Percentiles rank a stretch among this genome's conserved stretches.
These are phyloP conservation scores for Chalaropsis ovoidea DNA, from an alignment of 2,329 filamentous ascomycete species.

Conservation along the genomic window DNA sequence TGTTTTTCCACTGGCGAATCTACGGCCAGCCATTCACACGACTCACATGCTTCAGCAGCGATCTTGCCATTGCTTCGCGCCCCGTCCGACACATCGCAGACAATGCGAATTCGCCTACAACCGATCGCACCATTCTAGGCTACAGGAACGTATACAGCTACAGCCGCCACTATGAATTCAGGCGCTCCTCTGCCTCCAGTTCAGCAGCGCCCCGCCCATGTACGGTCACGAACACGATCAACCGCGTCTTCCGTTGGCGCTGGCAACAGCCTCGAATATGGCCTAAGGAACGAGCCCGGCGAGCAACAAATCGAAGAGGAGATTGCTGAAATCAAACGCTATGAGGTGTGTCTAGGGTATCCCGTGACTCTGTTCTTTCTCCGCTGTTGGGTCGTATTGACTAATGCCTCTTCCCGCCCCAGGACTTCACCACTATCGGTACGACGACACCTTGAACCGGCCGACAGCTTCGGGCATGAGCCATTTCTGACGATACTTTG, in stretches of 20 bases:
- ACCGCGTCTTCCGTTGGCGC: constrained; percentile 11
- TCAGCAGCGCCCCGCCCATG: constrained; percentile 16
- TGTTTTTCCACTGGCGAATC: neutral
- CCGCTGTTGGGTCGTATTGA: neutral
- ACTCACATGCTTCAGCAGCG: constrained; percentile 2
- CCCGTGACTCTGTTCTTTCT: constrained; percentile 27
- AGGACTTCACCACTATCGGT: constrained; percentile 92
- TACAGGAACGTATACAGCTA: neutral
- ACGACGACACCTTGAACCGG: constrained; percentile 29
- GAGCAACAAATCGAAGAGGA: constrained; percentile 78
- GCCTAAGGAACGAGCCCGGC: constrained; percentile 15
- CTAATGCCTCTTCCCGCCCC: neutral
- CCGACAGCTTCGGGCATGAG: neutral
- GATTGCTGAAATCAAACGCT: constrained; percentile 94
- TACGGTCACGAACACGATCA: constrained; percentile 15
- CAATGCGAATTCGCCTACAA: neutral
- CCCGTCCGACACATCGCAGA: neutral
- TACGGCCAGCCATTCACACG: neutral
- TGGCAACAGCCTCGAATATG: constrained; percentile 32
- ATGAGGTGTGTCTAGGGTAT: constrained; percentile 51
- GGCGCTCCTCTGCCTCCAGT: constrained; percentile 14
- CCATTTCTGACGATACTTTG: constrained; percentile 1
- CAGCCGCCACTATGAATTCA: constrained; percentile 18
- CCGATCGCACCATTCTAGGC: neutral
- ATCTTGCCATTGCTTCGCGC: neutral